phyloP scores from a whole-genome alignment of 371 early-diverging fungal genomes.

The Sporodiniella umbellata region DNA sequence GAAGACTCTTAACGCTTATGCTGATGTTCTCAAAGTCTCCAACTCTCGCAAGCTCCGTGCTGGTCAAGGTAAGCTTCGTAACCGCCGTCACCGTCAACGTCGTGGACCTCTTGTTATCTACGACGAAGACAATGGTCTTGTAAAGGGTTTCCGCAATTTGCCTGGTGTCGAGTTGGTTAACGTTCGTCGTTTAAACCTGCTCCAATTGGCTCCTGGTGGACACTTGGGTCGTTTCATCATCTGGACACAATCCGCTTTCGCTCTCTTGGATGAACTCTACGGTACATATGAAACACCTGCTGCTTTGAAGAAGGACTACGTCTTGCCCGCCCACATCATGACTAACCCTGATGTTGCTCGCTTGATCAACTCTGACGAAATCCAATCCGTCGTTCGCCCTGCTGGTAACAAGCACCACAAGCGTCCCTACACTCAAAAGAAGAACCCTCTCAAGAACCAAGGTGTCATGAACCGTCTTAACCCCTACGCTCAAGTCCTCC shows the following conservation, averaged over 20 bases:
- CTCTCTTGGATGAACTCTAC: constrained; percentile 92
- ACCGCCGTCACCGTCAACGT: constrained; percentile 98
- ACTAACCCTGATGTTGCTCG: constrained; percentile 95
- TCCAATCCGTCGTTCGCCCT: constrained; percentile 93
- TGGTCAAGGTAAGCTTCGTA: constrained; percentile 99
- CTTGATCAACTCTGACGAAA: constrained; percentile 97
- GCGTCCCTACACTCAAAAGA: constrained; percentile 92
- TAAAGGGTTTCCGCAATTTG: constrained; percentile 99
- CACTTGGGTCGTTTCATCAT: constrained; percentile 99
- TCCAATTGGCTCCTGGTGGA: constrained; percentile 99
- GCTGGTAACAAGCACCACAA: constrained; percentile 79
- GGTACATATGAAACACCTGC: constrained; percentile 86
- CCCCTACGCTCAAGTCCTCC: constrained; percentile 92
- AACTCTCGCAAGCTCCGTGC: constrained; percentile 97
- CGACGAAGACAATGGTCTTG: constrained; percentile 93
- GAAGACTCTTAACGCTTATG: constrained; percentile 91
- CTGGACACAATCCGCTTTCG: constrained; percentile 99
- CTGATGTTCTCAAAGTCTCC: constrained; percentile 97
- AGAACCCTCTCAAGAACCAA: constrained; percentile 96
- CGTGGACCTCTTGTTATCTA: constrained; percentile 99
- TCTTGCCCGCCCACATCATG: constrained; percentile 86
- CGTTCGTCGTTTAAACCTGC: constrained; percentile 94
- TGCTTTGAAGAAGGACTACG: constrained; percentile 92
- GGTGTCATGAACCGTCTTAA: constrained; percentile 93
- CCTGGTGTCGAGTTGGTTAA: constrained; percentile 97